Base-by-base conservation (phyloP, 2,329 filamentous ascomycete genomes). In the Arachnopeziza araneosa region DNA sequence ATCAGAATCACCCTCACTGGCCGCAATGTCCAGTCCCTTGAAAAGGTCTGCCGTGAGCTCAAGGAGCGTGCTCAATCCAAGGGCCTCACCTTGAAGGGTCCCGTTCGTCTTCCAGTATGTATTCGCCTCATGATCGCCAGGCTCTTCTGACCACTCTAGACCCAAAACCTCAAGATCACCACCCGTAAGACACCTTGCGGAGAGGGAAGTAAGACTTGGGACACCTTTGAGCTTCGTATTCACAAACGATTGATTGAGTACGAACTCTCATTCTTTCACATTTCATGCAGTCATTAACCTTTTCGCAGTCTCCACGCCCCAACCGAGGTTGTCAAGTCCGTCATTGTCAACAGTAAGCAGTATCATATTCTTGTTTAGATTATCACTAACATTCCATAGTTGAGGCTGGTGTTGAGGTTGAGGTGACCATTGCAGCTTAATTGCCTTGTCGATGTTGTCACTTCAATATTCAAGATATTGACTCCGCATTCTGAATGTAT, bases 151-250 rank as follows among this genome's bases (percentile, higher is more conserved):
- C 36, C 36, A 6, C 12, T 44, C 17, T 19, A 44, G 36, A 97
- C 93, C 83, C 96, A 97, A 89, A 91, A 86, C 78, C 86, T 98
- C 75, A 91, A 95, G 85, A 63, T 73, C 54, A 71, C 69, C 60
- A 72, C 95, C 84, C 90, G 95, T 76, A 99, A 99, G 90, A 98
- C 95, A 69, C 95, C 95, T 78, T 95, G 90, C 82, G 95, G 95
- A 90, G 95, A 99, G 87, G 95, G 95, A 83, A 96, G 90, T 80
- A 99, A 99, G 91, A 99, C 95, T 76, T 99, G 95, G 95, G 95
- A 98, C 79, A 88, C 85, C 79, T 99, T 84, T 80, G 93, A 99
- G 89, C 96, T 99, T 92, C 89, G 93, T 83, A 96, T 97, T 78
- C 92, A 97, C 87, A 97, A 97, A 89, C 90, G 93, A 73, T 85